Base-by-base conservation (phyloP, 306 rosid genomes). In the Betula pendula region DNA sequence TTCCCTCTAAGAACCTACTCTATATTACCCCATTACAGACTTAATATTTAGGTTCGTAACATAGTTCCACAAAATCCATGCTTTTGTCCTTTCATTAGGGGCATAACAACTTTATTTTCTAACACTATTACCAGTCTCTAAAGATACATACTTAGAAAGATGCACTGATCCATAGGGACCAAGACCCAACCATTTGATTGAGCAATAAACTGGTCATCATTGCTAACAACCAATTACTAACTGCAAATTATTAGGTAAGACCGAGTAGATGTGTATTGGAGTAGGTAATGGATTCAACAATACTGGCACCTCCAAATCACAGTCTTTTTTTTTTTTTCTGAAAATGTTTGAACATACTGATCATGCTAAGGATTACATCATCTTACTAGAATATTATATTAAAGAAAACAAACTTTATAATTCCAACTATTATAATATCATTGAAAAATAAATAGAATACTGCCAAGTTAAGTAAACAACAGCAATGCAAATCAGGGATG, bases 231-330 rank as follows among this genome's bases (percentile, higher is more conserved):
- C 38, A 55, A 75, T 72, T 25, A 3, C 50, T 20, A 67, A 40
- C 27, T 76, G 13, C 24, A 76, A 6, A 40, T 38, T 52, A 51
- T 5, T 15, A 68, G 70, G 31, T 66, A 56, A 68, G 31, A 29
- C 8, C 20, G 38, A 27, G 13, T 58, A 27, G 9, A 60, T 29
- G 14, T 7, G n/a, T 27, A 60, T 14, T 14, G n/a, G 68, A 29
- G 43, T 24, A 47, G n/a, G 25, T 70, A 40, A 33, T 20, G 33
- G 20, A 74, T 19, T 44, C 44, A 48, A 38, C 10, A 71, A 69
- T 81, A 31, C 29, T 24, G 70, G 70, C 29, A 17, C 62, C 25
- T 66, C 52, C 71, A 44, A 76, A 27, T 44, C 65, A 71, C 52
- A 40, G 29, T 68, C 76, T 63, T 55, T 60, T 8, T 29, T 63